Evolutionary conservation across 768 basidiomycete species (phyloP).

Genomic region (Cystobasidium ongulense): DNA sequence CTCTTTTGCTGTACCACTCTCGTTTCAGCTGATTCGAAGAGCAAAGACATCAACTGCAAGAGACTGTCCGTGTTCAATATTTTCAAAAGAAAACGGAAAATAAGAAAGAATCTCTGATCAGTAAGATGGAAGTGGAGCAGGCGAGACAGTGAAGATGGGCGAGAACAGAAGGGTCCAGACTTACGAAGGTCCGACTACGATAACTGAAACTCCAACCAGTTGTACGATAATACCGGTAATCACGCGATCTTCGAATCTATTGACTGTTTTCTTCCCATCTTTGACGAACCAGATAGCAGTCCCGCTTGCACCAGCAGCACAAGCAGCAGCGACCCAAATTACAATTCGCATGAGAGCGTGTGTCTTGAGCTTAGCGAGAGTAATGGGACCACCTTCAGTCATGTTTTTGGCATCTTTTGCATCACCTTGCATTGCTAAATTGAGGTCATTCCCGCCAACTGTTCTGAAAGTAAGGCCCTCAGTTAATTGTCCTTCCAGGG

Average conservation of each 20-base stretch:
- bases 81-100: no score
- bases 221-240: background rate
- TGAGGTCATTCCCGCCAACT: no score
- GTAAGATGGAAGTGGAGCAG: no score
- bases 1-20: no score
- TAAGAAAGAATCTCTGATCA: no score
- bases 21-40: no score
- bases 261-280: background rate
- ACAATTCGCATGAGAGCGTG: background rate
- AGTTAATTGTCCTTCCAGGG: no score
- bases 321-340: background rate
- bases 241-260: background rate
- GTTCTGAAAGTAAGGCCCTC: no score
- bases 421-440: background rate
- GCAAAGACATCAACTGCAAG: no score
- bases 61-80: no score
- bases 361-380: background rate
- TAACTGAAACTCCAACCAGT: background rate
- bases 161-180: no score
- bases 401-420: background rate
- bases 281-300: slow-evolving; percentile 1
- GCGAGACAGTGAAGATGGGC: no score
- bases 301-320: background rate
- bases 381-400: slow-evolving; percentile 5
- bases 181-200: background rate